Conservation (phyloP, 139 green algal genomes). For the Volvox reticuliferus region DNA sequence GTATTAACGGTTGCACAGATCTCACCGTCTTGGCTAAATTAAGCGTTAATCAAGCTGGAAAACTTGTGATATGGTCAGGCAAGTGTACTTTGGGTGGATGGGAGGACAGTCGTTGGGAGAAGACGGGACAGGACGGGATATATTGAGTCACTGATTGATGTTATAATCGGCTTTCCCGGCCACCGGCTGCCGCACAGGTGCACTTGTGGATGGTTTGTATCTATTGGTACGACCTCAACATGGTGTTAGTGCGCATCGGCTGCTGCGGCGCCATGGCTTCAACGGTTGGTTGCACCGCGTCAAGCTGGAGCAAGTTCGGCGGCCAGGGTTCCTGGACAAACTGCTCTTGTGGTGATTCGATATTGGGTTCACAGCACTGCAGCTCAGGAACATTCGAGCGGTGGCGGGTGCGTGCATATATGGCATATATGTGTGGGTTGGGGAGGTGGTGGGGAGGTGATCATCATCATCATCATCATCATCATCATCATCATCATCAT, state of each 20-base stretch:
- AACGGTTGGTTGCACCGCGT: slow-evolving; percentile 4
- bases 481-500: too few relatives aligned
- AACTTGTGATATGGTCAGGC: too few relatives aligned
- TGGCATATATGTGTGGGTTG: not conserved
- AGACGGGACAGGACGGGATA: too few relatives aligned
- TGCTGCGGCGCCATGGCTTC: slow-evolving; percentile 42
- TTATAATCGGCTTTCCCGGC: not conserved
- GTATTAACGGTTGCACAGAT: too few relatives aligned
- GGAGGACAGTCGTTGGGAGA: too few relatives aligned
- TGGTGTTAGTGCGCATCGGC: slow-evolving; percentile 45
- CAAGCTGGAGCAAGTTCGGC: slow-evolving; percentile 25
- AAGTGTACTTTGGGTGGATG: too few relatives aligned
- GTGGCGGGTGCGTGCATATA: slow-evolving; percentile 39
- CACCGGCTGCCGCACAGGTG: not conserved
- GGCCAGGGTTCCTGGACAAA: slow-evolving; percentile 46
- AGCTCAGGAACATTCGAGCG: slow-evolving; percentile 41
- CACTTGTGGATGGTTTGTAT: slow-evolving; percentile 22
- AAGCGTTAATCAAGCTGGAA: too few relatives aligned
- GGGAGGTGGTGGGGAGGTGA: not conserved
- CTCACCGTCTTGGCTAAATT: too few relatives aligned
- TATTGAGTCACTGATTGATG: too few relatives aligned
- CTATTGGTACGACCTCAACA: too few relatives aligned
- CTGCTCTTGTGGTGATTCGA: slow-evolving; percentile 28
- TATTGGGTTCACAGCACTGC: slow-evolving; percentile 34
- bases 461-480: too few relatives aligned